Evolutionary conservation across 345 rosid species (phyloP).

Genomic region (Murraya paniculata): DNA sequence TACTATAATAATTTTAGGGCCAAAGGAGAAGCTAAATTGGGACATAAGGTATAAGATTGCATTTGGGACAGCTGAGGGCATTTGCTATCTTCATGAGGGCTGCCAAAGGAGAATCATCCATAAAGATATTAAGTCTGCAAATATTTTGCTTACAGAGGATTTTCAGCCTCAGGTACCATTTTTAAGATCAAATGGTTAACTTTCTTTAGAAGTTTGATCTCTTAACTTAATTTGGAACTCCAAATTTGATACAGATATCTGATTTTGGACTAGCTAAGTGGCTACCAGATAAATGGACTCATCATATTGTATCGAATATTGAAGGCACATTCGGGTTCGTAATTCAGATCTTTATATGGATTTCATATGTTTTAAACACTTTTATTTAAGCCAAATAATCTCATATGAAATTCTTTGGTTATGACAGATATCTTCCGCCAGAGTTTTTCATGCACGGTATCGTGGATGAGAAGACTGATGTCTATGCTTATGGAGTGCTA

Average conservation of each 20-base stretch:
- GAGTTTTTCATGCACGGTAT: constrained; percentile 93
- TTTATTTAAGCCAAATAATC: too few species aligned
- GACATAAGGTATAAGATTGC: constrained; percentile 60
- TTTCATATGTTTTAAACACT: neutral
- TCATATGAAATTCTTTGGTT: neutral
- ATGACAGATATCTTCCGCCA: constrained; percentile 79
- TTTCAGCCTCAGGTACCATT: constrained; percentile 63
- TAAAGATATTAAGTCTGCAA: constrained; percentile 79
- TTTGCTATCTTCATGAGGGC: constrained; percentile 62
- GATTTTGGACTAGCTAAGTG: constrained; percentile 97
- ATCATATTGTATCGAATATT: constrained; percentile 76
- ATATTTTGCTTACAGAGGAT: constrained; percentile 67
- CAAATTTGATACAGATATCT: constrained; percentile 54
- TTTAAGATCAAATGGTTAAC: too few species aligned
- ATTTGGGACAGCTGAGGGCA: constrained; percentile 58
- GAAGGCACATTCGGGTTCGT: constrained; percentile 97
- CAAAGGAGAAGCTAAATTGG: constrained; percentile 59
- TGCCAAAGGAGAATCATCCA: constrained; percentile 76
- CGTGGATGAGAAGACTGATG: constrained; percentile 93
- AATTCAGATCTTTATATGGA: neutral
- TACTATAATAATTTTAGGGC: constrained; percentile 26
- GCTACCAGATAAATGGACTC: constrained; percentile 95
- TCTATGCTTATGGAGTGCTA: constrained; percentile 83
- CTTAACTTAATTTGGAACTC: too few species aligned
- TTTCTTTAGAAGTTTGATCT: neutral